Evolutionary conservation across 2,329 filamentous ascomycete genomes (phyloP).

Genomic region (Cytospora mali): DNA sequence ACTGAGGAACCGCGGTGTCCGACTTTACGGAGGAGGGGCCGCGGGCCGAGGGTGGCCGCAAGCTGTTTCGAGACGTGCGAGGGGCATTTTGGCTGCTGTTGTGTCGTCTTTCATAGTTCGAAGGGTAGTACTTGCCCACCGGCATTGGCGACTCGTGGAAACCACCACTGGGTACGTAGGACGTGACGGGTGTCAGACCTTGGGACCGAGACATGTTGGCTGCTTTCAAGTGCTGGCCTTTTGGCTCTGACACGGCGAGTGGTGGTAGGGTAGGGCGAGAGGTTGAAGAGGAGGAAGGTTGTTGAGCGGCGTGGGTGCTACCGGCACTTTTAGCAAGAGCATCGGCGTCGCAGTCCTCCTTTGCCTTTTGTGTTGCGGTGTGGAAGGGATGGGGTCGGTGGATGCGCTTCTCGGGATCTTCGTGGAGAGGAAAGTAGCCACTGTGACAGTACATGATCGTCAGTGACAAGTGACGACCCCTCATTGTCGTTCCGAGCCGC

Average conservation of each 20-base stretch:
- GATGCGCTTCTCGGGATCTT: slow-evolving; percentile 52
- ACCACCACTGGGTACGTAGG: slow-evolving; percentile 52
- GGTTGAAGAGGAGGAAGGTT: slow-evolving; percentile 2
- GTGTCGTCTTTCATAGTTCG: slow-evolving; percentile 54
- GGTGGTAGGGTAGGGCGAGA: slow-evolving; percentile 26
- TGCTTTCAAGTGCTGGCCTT: slow-evolving; percentile 27
- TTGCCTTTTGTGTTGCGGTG: slow-evolving; percentile 33
- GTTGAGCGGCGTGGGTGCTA: not conserved
- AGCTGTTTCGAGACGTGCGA: slow-evolving; percentile 30
- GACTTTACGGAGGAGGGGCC: slow-evolving; percentile 40
- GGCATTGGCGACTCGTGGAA: slow-evolving; percentile 52
- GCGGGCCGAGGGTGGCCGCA: slow-evolving; percentile 33
- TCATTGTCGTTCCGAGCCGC: slow-evolving; percentile 24
- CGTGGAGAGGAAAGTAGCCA: slow-evolving; percentile 63
- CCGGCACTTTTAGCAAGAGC: slow-evolving; percentile 10
- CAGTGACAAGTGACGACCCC: slow-evolving; percentile 24
- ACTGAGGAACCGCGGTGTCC: slow-evolving; percentile 39
- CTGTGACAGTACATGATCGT: slow-evolving; percentile 38
- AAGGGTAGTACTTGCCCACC: slow-evolving; percentile 65
- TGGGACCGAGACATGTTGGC: slow-evolving; percentile 35
- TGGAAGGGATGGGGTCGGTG: slow-evolving; percentile 57
- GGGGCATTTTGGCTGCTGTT: slow-evolving; percentile 30
- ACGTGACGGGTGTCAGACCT: slow-evolving; percentile 50
- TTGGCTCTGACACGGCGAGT: slow-evolving; percentile 30
- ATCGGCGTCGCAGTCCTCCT: slow-evolving; percentile 18